Conservation (phyloP, 768 basidiomycete species). For the Kwoniella sp. region DNA sequence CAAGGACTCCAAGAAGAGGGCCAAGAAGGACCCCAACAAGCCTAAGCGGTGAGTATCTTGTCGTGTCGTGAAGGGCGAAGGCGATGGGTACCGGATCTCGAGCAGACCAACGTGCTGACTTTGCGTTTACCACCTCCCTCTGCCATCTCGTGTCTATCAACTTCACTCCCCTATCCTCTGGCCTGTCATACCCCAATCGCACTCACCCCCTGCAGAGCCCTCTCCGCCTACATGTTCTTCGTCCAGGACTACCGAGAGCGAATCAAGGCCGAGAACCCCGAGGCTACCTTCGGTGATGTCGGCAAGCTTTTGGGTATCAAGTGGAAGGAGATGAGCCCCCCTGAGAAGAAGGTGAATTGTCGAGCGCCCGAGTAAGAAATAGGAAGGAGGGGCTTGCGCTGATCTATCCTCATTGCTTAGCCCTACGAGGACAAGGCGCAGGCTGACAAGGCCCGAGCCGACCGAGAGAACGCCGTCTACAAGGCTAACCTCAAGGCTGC, state of each 20-base stretch:
- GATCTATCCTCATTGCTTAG: slow-evolving; percentile 57
- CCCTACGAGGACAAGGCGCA: slow-evolving; percentile 86
- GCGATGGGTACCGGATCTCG: too few species aligned
- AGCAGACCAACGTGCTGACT: not conserved
- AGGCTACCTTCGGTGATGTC: slow-evolving; percentile 85
- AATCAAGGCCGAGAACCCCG: slow-evolving; percentile 94
- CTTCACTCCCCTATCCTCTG: not conserved
- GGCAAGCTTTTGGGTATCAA: slow-evolving; percentile 93
- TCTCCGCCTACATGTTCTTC: slow-evolving; percentile 99
- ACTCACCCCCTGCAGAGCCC: slow-evolving; percentile 60
- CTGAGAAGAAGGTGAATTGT: slow-evolving; percentile 80
- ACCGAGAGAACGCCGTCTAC: slow-evolving; percentile 65
- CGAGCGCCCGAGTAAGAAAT: too few species aligned
- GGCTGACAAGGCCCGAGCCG: slow-evolving; percentile 82
- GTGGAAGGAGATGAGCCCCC: slow-evolving; percentile 93
- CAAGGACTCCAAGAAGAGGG: slow-evolving; percentile 33
- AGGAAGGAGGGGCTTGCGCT: too few species aligned
- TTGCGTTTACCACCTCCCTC: not conserved
- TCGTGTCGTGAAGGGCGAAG: not conserved
- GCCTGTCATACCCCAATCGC: not conserved
- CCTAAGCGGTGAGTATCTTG: slow-evolving; percentile 66
- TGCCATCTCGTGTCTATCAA: not conserved
- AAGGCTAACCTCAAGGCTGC: slow-evolving; percentile 33
- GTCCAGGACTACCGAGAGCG: slow-evolving; percentile 92
- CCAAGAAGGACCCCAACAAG: slow-evolving; percentile 72